Percentiles rank a stretch among this genome's conserved stretches.
These are phyloP conservation scores for Cardamine occulta DNA, from an alignment of 345 rosid species.

Conservation along the genomic window DNA sequence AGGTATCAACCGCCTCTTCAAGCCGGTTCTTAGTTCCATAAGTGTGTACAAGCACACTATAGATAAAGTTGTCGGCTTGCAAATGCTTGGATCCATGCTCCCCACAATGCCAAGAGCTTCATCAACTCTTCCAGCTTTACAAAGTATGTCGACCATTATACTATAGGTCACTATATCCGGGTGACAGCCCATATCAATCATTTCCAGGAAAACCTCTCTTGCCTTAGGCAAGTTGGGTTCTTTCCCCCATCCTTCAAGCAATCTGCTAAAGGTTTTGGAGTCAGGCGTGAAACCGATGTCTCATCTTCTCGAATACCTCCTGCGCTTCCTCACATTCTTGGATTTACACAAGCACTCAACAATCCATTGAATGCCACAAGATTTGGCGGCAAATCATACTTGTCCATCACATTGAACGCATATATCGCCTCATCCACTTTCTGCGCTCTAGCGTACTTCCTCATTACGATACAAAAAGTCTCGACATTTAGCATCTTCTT, in stretches of 20 bases:
- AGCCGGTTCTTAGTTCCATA: slow-evolving; percentile 75
- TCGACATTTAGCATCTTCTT: slow-evolving; percentile 71
- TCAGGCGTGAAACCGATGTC: slow-evolving; percentile 57
- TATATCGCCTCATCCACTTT: slow-evolving; percentile 85
- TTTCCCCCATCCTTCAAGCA: slow-evolving; percentile 93
- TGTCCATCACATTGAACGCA: slow-evolving; percentile 86
- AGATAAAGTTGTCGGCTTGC: slow-evolving; percentile 73
- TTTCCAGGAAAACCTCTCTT: slow-evolving; percentile 72
- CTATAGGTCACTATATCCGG: slow-evolving; percentile 90
- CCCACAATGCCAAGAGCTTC: slow-evolving; percentile 75
- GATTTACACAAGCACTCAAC: slow-evolving; percentile 90
- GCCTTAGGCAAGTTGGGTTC: slow-evolving; percentile 87
- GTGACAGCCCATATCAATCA: slow-evolving; percentile 64
- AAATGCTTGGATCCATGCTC: slow-evolving; percentile 60
- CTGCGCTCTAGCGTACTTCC: slow-evolving; percentile 78
- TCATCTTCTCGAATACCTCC: slow-evolving; percentile 72
- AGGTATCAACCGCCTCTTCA: slow-evolving; percentile 78
- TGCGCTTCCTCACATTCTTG: slow-evolving; percentile 90
- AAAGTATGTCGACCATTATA: slow-evolving; percentile 83
- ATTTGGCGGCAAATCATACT: slow-evolving; percentile 64
- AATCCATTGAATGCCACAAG: slow-evolving; percentile 77
- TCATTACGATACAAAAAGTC: slow-evolving; percentile 87
- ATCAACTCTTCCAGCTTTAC: slow-evolving; percentile 89
- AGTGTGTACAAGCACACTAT: slow-evolving; percentile 79
- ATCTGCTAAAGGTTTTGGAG: slow-evolving; percentile 80